A percentile compares a stretch with the other conserved stretches of the same genome.
These are phyloP conservation scores for Veloporphyrellus conicus DNA, from an alignment of 1,284 basidiomycete species.

Conservation along the genomic window DNA sequence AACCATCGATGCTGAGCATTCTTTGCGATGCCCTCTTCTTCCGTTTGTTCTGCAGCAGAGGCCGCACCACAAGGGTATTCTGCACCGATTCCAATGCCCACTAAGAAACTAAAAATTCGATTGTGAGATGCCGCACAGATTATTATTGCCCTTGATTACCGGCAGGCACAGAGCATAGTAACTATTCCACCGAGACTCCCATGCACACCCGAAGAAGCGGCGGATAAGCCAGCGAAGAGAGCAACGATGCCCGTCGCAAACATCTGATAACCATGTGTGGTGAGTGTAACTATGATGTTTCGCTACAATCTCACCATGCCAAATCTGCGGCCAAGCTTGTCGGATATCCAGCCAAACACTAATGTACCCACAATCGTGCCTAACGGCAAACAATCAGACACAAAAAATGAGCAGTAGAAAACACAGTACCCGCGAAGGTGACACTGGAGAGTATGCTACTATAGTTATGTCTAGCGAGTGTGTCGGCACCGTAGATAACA, in stretches of 20 bases:
- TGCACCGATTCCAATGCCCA: slow-evolving; percentile 81
- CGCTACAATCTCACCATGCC: slow-evolving; percentile 59
- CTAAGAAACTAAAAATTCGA: slow-evolving; percentile 52
- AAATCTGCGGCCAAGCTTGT: slow-evolving; percentile 83
- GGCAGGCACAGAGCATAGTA: slow-evolving; percentile 75
- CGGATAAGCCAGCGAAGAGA: slow-evolving; percentile 76
- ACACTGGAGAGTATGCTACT: slow-evolving; percentile 62
- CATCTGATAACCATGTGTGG: slow-evolving; percentile 46
- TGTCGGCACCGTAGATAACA: slow-evolving; percentile 57
- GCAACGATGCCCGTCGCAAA: slow-evolving; percentile 72
- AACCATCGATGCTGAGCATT: slow-evolving; percentile 83
- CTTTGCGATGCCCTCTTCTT: slow-evolving; percentile 73
- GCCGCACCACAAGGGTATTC: slow-evolving; percentile 91
- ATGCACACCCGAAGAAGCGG: slow-evolving; percentile 78
- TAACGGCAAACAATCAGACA: slow-evolving; percentile 5
- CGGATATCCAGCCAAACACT: slow-evolving; percentile 72
- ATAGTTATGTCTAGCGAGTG: slow-evolving; percentile 49
- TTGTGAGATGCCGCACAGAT: neutral
- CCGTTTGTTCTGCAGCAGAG: slow-evolving; percentile 85
- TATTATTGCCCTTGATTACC: slow-evolving; percentile 38
- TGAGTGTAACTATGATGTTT: neutral
- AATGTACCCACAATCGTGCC: slow-evolving; percentile 78
- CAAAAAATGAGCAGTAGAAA: neutral
- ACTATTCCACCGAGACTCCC: slow-evolving; percentile 68
- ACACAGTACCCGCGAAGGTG: slow-evolving; percentile 61